Percentiles rank a stretch among this genome's conserved stretches.
phyloP scores from a whole-genome alignment of 148 eudicot species.

The Pharnaceum exiguum region DNA sequence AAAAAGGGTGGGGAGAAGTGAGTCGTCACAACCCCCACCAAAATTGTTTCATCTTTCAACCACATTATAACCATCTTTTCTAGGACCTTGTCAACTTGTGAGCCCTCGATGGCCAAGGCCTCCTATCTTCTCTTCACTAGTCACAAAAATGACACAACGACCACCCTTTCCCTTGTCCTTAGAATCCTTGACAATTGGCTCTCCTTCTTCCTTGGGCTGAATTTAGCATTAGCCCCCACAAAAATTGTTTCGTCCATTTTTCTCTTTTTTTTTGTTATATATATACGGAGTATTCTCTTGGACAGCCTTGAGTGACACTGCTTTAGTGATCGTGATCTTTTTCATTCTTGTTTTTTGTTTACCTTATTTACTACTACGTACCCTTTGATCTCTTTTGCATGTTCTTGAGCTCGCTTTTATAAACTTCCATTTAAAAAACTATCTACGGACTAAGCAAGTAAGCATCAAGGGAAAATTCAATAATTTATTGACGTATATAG shows the following conservation, averaged over 20 bases:
- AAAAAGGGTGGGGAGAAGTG: conserved; percentile 22
- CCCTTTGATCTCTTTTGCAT: no score
- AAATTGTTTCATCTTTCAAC: conserved; percentile 15
- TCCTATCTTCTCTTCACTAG: not conserved
- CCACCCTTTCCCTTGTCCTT: conserved; percentile 9
- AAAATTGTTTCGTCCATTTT: conserved; percentile 9
- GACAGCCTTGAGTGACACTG: not conserved
- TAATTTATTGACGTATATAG: no score
- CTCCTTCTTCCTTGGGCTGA: conserved; percentile 27
- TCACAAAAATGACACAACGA: conserved; percentile 24
- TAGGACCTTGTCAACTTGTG: conserved; percentile 19
- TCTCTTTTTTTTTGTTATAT: conserved; percentile 5
- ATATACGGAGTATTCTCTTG: no score
- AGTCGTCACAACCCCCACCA: conserved; percentile 20
- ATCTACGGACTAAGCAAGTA: no score
- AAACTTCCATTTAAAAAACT: no score
- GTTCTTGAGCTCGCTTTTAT: no score
- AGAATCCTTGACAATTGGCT: conserved; percentile 11
- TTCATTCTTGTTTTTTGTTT: conserved; percentile 1
- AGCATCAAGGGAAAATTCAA: no score
- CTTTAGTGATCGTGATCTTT: conserved; percentile 12
- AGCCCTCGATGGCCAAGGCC: conserved; percentile 10
- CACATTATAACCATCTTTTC: conserved; percentile 11
- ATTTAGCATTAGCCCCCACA: conserved; percentile 21
- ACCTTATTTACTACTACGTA: no score